phyloP scores from a whole-genome alignment of 352 stramenopile species.

The Globisporangium paroecandrum region DNA sequence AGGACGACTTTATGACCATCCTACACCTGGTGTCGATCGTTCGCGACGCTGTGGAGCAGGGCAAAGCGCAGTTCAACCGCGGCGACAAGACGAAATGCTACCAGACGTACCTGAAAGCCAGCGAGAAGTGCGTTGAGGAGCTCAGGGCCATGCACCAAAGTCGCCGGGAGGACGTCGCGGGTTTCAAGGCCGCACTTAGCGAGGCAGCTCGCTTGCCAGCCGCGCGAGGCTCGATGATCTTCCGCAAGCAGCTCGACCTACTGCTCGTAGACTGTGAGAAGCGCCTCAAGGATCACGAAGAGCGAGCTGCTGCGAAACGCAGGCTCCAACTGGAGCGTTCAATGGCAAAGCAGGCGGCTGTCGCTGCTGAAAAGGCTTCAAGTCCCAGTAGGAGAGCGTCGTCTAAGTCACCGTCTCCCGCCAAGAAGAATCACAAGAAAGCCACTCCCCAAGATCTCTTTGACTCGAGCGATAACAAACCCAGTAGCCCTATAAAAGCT shows the following conservation, averaged over 20 bases:
- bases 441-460: constrained; percentile 8
- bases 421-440: constrained; percentile 17
- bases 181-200: constrained; percentile 33
- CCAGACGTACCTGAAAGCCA: constrained; percentile 52
- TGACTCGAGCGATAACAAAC: constrained; percentile 17
- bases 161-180: constrained; percentile 29
- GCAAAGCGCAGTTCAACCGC: constrained; percentile 71
- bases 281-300: constrained; percentile 30
- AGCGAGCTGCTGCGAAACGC: constrained; percentile 18
- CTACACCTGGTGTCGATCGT: constrained; percentile 44
- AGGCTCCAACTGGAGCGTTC: constrained; percentile 17
- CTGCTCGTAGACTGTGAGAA: constrained; percentile 42
- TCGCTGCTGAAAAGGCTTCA: background rate
- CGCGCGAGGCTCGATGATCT: constrained; percentile 50
- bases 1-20: constrained; percentile 36
- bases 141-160: constrained; percentile 33
- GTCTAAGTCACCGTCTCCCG: background rate
- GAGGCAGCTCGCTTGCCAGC: constrained; percentile 49
- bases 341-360: constrained; percentile 4
- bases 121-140: constrained; percentile 38
- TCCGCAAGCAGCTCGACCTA: constrained; percentile 61
- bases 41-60: constrained; percentile 45
- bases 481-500: background rate
- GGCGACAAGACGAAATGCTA: constrained; percentile 76
- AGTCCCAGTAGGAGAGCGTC: background rate